Evolutionary conservation across 2,329 filamentous ascomycete genomes (phyloP), one percentile per base, ranked within the genome.

Genomic region (Fusarium musae): DNA sequence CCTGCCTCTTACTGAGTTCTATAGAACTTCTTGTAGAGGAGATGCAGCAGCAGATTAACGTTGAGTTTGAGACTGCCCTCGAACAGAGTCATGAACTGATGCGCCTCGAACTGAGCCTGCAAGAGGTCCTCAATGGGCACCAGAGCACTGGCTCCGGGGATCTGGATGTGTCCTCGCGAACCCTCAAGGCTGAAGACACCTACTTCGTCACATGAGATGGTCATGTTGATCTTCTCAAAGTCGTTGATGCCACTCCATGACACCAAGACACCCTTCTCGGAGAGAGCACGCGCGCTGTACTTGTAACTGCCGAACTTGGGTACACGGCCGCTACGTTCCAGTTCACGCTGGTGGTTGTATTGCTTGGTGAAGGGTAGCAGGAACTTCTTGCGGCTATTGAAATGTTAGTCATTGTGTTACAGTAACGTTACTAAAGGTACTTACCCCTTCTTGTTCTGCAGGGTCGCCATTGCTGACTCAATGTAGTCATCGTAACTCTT

Each of bases 401-500:
- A n/a, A 16, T 56, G 69, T 75, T 70, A 73, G 75, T 72, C 36
- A 63, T 63, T 56, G 63, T 54, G 54, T 52, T 30, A 40, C 46
- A 17, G 30, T 57, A 9, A 42, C 4, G 16, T 12, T 5, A 21
- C 17, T 5, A n/a, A 43, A 49, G 34, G 6, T 37, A 82, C 88
- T 81, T 87, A 92, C 89, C 93, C 95, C 84, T 98, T 98, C 83
- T 98, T 97, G 84, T 93, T 97, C 82, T 98, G 96, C 66, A 99
- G 87, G 9, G 97, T 99, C 68, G 95, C 89, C 94, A 99, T 98
- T 54, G 96, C 96, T 82, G 97, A 95, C 84, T 99, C 97, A 79
- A 99, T 97, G 83, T 99, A 99, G 84, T 99, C 95, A 80, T 99
- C 97, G 84, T 99, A 99, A 74, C 92, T 96, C 87, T 97, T 97